phyloP scores from a whole-genome alignment of 495 filamentous ascomycete species.

The Tricharina praecox region DNA sequence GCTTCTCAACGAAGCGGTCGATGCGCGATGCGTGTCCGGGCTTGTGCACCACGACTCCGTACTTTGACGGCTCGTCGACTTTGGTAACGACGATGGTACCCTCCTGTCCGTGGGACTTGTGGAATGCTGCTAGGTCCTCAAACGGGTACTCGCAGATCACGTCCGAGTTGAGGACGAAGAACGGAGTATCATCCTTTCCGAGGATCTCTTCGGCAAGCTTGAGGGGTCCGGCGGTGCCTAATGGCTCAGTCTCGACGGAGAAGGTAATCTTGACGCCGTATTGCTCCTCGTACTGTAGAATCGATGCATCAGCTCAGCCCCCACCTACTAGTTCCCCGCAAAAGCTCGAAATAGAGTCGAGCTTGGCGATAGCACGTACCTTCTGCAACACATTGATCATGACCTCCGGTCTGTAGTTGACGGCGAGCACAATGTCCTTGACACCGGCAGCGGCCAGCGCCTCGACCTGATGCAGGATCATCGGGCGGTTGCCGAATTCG shows the following conservation, averaged over 20 bases:
- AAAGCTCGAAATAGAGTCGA: too few species aligned
- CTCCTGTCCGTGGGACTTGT: constrained; percentile 82
- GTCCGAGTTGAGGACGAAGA: constrained; percentile 98
- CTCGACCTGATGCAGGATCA: constrained; percentile 98
- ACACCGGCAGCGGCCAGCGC: constrained; percentile 87
- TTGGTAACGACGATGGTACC: constrained; percentile 99
- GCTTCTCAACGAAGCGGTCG: constrained; percentile 99
- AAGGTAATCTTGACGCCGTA: constrained; percentile 92
- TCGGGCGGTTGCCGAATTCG: constrained; percentile 95
- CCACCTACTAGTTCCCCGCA: neutral
- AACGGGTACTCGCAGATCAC: constrained; percentile 98
- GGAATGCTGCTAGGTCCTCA: constrained; percentile 71
- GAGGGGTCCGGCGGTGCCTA: constrained; percentile 88
- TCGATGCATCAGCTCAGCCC: neutral
- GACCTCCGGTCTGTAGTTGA: constrained; percentile 96
- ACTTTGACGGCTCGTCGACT: constrained; percentile 97
- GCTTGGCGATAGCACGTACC: constrained; percentile 26
- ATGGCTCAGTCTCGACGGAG: constrained; percentile 86
- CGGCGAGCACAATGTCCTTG: constrained; percentile 92
- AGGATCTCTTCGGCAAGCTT: constrained; percentile 92
- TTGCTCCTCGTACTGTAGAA: constrained; percentile 61
- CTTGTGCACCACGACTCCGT: constrained; percentile 97
- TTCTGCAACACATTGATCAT: constrained; percentile 66
- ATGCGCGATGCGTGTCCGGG: constrained; percentile 80
- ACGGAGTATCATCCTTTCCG: constrained; percentile 79